Evolutionary conservation across 768 basidiomycete genomes (phyloP).

Genomic region (Boletus tomentosulus): DNA sequence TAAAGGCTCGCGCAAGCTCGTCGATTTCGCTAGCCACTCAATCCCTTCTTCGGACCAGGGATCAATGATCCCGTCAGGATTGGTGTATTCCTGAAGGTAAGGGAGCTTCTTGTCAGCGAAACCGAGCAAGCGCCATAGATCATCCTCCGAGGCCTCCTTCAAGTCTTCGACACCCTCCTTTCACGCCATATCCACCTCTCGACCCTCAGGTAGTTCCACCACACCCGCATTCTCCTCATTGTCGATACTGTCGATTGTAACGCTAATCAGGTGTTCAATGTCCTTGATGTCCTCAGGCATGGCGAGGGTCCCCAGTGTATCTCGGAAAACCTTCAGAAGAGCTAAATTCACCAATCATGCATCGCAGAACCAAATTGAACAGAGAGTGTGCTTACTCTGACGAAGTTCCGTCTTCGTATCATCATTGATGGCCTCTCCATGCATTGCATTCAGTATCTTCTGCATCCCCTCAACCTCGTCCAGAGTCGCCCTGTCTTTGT

Average conservation of each 20-base stretch:
- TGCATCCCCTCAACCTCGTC: background rate
- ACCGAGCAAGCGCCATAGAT: background rate
- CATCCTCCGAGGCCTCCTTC: background rate
- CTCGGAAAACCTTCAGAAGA: background rate
- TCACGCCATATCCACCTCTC: background rate
- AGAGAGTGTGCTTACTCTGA: background rate
- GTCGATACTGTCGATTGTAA: background rate
- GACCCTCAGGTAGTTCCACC: background rate
- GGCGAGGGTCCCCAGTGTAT: background rate
- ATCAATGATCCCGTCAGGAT: conserved; percentile 1
- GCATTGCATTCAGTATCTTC: background rate
- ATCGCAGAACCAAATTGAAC: background rate
- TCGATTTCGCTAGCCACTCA: background rate
- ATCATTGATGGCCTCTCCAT: background rate
- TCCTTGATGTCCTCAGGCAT: background rate
- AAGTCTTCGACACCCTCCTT: conserved; percentile 5
- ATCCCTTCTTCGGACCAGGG: conserved; percentile 10
- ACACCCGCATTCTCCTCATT: rapidly evolving
- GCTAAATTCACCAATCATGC: background rate
- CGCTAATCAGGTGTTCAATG: background rate
- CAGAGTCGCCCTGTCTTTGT: background rate
- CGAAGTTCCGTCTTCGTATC: background rate
- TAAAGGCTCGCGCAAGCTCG: background rate
- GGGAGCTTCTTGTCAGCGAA: background rate
- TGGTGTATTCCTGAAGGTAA: conserved; percentile 1